Percentiles rank a stretch among this genome's conserved stretches.
Conservation (phyloP, 192 early-diverging fungal species). For the Rhizophlyctis rosea region DNA sequence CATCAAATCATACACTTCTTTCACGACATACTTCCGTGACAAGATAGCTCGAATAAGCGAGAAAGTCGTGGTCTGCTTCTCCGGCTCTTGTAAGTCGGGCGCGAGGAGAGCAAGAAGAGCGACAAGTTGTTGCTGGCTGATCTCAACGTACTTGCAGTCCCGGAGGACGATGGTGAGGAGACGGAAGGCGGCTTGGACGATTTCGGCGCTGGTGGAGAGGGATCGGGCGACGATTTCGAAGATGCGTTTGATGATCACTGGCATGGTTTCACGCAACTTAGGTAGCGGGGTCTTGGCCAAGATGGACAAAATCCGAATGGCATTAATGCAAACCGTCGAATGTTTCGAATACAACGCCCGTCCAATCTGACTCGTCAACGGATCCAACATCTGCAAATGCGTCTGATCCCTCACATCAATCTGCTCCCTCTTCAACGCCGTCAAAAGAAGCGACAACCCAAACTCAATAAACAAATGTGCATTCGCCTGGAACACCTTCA, state of each 20-base stretch:
- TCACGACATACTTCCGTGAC: slow-evolving; percentile 75
- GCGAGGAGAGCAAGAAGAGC: slow-evolving; percentile 73
- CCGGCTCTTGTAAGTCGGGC: slow-evolving; percentile 79
- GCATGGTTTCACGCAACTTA: slow-evolving; percentile 59
- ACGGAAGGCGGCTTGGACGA: slow-evolving; percentile 79
- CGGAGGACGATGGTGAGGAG: slow-evolving; percentile 80
- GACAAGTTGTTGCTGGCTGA: slow-evolving; percentile 75
- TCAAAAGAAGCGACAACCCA: slow-evolving; percentile 80
- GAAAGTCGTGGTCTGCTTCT: slow-evolving; percentile 80
- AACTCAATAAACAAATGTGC: slow-evolving; percentile 91
- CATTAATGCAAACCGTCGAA: slow-evolving; percentile 59
- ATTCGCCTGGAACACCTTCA: slow-evolving; percentile 82
- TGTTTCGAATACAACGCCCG: slow-evolving; percentile 83
- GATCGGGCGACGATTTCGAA: slow-evolving; percentile 71
- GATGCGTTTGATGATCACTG: slow-evolving; percentile 71
- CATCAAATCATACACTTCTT: slow-evolving; percentile 94
- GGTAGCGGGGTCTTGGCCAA: slow-evolving; percentile 74
- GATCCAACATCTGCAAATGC: slow-evolving; percentile 70
- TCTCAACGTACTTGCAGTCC: slow-evolving; percentile 62
- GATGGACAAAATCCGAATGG: slow-evolving; percentile 69
- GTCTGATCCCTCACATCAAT: slow-evolving; percentile 44
- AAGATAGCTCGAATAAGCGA: slow-evolving; percentile 85
- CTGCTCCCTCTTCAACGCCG: slow-evolving; percentile 52
- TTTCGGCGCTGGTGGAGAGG: slow-evolving; percentile 50
- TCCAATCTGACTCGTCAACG: slow-evolving; percentile 77